Base-by-base conservation (phyloP, 2,329 filamentous ascomycete species). In the Xylariaceae sp. region DNA sequence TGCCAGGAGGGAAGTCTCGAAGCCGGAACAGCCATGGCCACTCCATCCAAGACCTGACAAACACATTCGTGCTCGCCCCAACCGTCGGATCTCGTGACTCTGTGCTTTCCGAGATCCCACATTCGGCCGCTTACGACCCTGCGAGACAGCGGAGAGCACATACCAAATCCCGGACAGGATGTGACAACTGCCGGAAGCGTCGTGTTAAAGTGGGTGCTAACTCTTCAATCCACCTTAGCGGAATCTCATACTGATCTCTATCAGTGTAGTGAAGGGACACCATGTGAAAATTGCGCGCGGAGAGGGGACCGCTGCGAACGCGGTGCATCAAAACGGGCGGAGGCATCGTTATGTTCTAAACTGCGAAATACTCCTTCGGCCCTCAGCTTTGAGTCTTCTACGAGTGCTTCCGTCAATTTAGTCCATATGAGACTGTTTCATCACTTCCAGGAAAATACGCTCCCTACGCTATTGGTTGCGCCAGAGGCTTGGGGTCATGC, bases 121-220 rank as follows among this genome's bases (percentile, higher is more conserved):
- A 57, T 32, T 44, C 45, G 8, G 27, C 57, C 19, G 46, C 16
- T 25, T 10, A 21, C 12, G 49, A 55, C 37, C 52, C 47, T 14
- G 36, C 35, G 1, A 44, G 49, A 22, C 49, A 50, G 35, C 47
- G 57, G 17, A 49, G 54, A 5, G 37, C 46, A 14, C 57, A 59
- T 21, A 45, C 34, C 5, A 60, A 60, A 29, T 60, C 56, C 5
- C 45, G 41, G 22, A 32, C 35, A 6, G 57, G 57, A 1, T 58
- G 55, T 23, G 48, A 51, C 14, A 59, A 49, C 17, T 59, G 57
- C 39, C 55, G 46, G 37, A 54, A 45, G 36, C 51, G 57, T 17
- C 47, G 55, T n/a, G 54, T 59, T 6, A 58, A 58, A 42, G 57
- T 58, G 25, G 14, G 36, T 48, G 33, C 23, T 12, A 14, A 22